phyloP scores from a whole-genome alignment of 768 basidiomycete species.

The Termitomyces sp. region DNA sequence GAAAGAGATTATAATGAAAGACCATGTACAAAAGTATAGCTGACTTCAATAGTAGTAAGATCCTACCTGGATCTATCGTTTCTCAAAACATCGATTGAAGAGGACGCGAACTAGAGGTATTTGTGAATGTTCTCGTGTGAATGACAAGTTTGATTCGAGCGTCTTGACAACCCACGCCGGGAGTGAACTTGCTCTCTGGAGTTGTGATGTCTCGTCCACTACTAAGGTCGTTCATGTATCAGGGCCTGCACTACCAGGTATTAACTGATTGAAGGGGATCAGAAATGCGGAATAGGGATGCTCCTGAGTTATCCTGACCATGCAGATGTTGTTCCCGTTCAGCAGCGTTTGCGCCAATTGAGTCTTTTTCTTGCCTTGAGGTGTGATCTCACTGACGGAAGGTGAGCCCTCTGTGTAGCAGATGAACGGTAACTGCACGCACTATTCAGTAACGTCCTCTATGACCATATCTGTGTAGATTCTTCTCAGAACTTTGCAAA shows the following conservation, averaged over 20 bases:
- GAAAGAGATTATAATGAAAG: background rate
- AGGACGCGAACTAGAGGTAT: background rate
- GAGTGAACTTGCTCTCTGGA: background rate
- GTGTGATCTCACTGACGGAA: conserved; percentile 71
- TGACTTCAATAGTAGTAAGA: background rate
- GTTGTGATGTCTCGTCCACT: background rate
- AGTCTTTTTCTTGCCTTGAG: conserved; percentile 77
- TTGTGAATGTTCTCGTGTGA: background rate
- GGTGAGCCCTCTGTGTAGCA: background rate
- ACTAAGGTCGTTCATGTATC: conserved; percentile 25
- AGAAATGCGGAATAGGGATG: background rate
- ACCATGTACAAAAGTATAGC: background rate
- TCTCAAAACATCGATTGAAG: background rate
- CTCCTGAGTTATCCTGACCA: conserved; percentile 51
- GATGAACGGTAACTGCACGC: conserved; percentile 25
- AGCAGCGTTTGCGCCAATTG: conserved; percentile 83
- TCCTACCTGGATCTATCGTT: background rate
- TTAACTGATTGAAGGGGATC: conserved; percentile 39
- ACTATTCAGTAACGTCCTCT: conserved; percentile 98
- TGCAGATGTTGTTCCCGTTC: conserved; percentile 96
- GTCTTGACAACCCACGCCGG: background rate
- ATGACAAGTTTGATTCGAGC: background rate
- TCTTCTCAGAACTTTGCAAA: background rate
- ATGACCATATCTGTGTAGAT: conserved; percentile 75
- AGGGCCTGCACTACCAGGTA: conserved; percentile 70